A percentile compares a stretch with the other conserved stretches of the same genome.
phyloP scores from a whole-genome alignment of 768 basidiomycete species.

The Lentinula raphanica region DNA sequence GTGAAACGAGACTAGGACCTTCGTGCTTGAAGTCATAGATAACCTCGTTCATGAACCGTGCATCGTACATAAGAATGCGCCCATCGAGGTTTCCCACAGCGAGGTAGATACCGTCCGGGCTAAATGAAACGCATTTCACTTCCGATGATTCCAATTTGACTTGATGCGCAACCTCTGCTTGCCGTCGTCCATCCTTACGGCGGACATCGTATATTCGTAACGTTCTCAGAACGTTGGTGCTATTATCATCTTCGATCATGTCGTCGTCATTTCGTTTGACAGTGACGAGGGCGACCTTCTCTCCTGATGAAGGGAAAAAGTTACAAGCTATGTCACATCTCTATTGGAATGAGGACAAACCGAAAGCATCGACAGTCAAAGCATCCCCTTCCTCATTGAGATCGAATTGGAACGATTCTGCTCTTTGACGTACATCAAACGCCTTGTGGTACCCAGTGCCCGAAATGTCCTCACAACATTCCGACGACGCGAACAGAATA shows the following conservation, averaged over 20 bases:
- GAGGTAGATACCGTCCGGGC: slow-evolving; percentile 56
- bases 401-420: slow-evolving; percentile 30
- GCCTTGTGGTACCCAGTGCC: slow-evolving; percentile 43
- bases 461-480: slow-evolving; percentile 27
- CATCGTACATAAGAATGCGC: slow-evolving; percentile 55
- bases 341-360: slow-evolving; percentile 28
- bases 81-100: slow-evolving; percentile 61
- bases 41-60: slow-evolving; percentile 41
- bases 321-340: background rate
- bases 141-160: slow-evolving; percentile 24
- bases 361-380: slow-evolving; percentile 39
- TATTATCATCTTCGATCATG: background rate
- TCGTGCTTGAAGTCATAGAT: slow-evolving; percentile 46
- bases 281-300: slow-evolving; percentile 27
- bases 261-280: slow-evolving; percentile 9
- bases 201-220: slow-evolving; percentile 52
- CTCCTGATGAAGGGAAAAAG: slow-evolving; percentile 9
- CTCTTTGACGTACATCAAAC: slow-evolving; percentile 34
- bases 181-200: slow-evolving; percentile 30
- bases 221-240: slow-evolving; percentile 17
- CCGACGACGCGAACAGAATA: slow-evolving; percentile 53
- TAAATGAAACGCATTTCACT: slow-evolving; percentile 47
- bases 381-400: slow-evolving; percentile 51
- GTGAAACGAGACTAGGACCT: slow-evolving; percentile 26
- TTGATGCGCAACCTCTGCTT: slow-evolving; percentile 16